phyloP scores from a whole-genome alignment of 2,329 filamentous ascomycete genomes.

The Aspergillus phoenicis region DNA sequence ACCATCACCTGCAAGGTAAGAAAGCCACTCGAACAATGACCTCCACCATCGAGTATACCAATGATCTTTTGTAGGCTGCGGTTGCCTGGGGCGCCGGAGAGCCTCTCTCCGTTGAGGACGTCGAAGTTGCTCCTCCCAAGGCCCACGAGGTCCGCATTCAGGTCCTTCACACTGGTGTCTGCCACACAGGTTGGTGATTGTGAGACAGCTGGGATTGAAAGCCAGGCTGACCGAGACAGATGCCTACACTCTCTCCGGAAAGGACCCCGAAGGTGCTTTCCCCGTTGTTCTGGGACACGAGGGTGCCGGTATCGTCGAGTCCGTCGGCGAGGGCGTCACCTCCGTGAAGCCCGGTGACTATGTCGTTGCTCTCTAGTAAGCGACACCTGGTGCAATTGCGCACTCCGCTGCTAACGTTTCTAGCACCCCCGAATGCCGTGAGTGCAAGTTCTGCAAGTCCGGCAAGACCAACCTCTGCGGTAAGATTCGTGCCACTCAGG shows the following conservation, averaged over 20 bases:
- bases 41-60: conserved; percentile 3
- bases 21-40: conserved; percentile 5
- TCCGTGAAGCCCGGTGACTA: conserved; percentile 92
- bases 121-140: conserved; percentile 86
- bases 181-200: conserved; percentile 75
- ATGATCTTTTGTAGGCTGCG: conserved; percentile 64
- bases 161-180: conserved; percentile 97
- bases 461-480: conserved; percentile 99
- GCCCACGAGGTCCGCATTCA: conserved; percentile 96
- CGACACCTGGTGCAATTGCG: conserved; percentile 9
- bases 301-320: conserved; percentile 89
- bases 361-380: conserved; percentile 84
- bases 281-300: conserved; percentile 88
- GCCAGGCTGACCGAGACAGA: conserved; percentile 52
- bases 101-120: conserved; percentile 82
- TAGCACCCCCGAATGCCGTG: conserved; percentile 92
- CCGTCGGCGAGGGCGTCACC: conserved; percentile 90
- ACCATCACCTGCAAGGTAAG: conserved; percentile 84
- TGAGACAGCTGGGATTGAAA: neutral
- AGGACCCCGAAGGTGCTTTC: conserved; percentile 95
- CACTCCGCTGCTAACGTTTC: conserved; percentile 12
- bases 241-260: conserved; percentile 92
- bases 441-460: conserved; percentile 99
- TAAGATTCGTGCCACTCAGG: conserved; percentile 97
- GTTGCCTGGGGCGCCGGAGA: conserved; percentile 97